Evolutionary conservation across 1,284 basidiomycete species (phyloP), one percentile per base, ranked within the genome.

Genomic region (Apiotrichum gracile): DNA sequence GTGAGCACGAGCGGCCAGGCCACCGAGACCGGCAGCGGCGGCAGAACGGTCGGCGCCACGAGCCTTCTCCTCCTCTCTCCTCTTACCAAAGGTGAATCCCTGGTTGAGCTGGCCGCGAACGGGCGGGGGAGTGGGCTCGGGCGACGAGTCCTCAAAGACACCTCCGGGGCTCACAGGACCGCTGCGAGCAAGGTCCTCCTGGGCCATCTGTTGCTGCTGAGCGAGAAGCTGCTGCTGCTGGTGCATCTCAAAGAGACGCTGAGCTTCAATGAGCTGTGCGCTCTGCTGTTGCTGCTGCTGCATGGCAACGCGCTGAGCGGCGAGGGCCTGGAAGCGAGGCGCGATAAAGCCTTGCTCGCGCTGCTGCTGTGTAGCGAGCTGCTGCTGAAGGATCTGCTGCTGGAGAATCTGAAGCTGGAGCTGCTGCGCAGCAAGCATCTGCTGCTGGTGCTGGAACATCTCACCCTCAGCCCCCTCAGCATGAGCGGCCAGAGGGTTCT

Each of bases 81-180:
- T 65, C 83, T 61, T 82, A 47, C 90, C 91, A 70, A 93, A 93
- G 78, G 86, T 88, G 76, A 93, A 93, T 38, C 80, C 79, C 13
- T 90, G 91, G 17, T 89, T 89, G 49, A 94, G 83, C 69, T 92
- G 89, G 29, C 90, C 90, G 54, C 90, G 84, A 38, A 87, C 48
- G 16, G 61, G 50, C 17, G 38, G 34, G 17, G 63, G 55, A 33
- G 59, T 56, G 37, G 57, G 52, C 52, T 70, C 70, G 3, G 67
- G 66, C 24, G 67, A 68, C 35, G 70, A 70, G 53, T 70, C 72
- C 52, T 72, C 72, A 42, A 73, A 74, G 16, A 73, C 68, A n/a
- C 66, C 63, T 13, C 64, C 64, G 2, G 64, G 62, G 49, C 67
- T 62, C n/a, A 51, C 55, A 22, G 63, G 55, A 10, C 31, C 38